Base-by-base conservation (phyloP, 140 eudicot species). In the Senecio squalidus region DNA sequence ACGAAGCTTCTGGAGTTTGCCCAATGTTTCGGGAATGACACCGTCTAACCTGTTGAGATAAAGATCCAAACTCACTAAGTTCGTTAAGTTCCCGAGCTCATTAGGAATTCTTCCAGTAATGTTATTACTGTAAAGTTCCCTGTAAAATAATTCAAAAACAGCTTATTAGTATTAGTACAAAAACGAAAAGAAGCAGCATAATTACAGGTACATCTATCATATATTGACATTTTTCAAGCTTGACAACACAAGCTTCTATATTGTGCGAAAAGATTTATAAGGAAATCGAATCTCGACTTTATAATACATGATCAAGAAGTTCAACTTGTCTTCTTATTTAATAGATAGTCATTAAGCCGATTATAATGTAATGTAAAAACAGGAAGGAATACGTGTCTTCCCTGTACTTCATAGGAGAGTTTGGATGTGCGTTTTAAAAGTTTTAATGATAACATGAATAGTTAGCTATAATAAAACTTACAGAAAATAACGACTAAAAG, bases 1-100 rank as follows among this genome's bases (percentile, higher is more conserved):
- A 44, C 98, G 95, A 36, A 91, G 84, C 72, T 33, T 83, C 71
- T 79, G 80, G 40, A 91, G 98, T 77, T 76, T 80, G 67, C 94
- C 81, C 90, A 90, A 64, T 5, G 94, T 78, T 47, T 76, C 82
- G 21, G 97, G 97, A 67, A 90, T 86, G 13, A 56, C 77, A 36
- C 97, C 97, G 27, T 48, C 79, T 38, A 90, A 70, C 1, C 49
- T 71, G 72, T 90, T 90, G 71, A 90, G 72, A 63, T 90, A 90
- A 79, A 90, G 97, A 90, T 90, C 97, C 97, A 90, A 80, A 81
- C 97, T 90, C 80, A 90, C 97, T 69, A 90, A 80, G 62, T 84
- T 82, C 33, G 95, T 80, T 67, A 89, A 78, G 77, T 89, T 85
- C 62, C 97, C 97, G 1, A 89, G 82, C 74, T 82, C 97, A 49